Conservation (phyloP, 2,329 filamentous ascomycete species). For the Plectosphaerella cucumerina region DNA sequence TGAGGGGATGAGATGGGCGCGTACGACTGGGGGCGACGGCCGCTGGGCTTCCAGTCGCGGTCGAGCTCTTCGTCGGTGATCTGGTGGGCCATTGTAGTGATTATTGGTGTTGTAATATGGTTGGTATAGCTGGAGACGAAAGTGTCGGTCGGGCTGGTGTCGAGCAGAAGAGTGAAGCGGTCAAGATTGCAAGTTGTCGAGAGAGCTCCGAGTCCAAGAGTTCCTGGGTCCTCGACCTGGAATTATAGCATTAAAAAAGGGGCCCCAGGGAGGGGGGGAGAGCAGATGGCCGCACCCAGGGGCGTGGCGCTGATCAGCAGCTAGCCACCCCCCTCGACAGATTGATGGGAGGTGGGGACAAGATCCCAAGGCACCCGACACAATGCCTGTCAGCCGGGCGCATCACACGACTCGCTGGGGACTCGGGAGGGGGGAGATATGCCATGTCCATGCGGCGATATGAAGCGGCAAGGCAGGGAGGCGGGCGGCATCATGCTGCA, state of each 20-base stretch:
- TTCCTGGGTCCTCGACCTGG: not conserved
- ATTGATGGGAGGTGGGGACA: not conserved
- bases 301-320: not conserved
- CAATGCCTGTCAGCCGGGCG: not conserved
- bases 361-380: not conserved
- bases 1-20: slow-evolving; percentile 53
- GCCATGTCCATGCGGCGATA: not conserved
- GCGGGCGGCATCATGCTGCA: not conserved
- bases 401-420: not conserved
- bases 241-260: not conserved
- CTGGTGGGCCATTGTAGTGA: slow-evolving; percentile 15
- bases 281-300: no score
- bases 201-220: no score
- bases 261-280: not conserved
- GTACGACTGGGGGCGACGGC: slow-evolving; percentile 78
- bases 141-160: no score
- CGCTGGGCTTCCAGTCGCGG: slow-evolving; percentile 75
- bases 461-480: not conserved
- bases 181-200: not conserved
- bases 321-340: not conserved
- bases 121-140: not conserved
- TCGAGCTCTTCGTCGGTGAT: slow-evolving; percentile 66
- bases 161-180: not conserved
- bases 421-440: not conserved
- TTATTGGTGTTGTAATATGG: not conserved